Evolutionary conservation across 352 stramenopile genomes (phyloP).

Genomic region (Blastocystis sp.): DNA sequence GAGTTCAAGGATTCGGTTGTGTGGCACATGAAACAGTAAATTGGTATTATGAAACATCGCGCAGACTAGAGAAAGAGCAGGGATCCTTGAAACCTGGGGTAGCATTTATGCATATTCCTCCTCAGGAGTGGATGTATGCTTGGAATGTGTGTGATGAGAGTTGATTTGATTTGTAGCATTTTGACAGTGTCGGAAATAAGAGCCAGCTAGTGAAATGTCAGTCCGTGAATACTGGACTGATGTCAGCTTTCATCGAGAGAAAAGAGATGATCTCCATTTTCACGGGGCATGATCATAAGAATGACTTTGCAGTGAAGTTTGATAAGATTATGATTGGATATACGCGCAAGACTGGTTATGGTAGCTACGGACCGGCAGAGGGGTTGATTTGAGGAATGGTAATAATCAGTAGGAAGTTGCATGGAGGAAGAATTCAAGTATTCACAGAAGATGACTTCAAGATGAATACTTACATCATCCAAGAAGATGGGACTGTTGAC

Average conservation of each 20-base stretch:
- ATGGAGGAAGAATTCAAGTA: neutral
- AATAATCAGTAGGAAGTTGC: neutral
- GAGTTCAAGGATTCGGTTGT: conserved; percentile 32
- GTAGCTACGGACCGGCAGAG: conserved; percentile 6
- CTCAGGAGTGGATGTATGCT: conserved; percentile 39
- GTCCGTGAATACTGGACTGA: conserved; percentile 18
- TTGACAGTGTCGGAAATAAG: neutral
- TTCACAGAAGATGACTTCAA: neutral
- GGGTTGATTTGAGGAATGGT: neutral
- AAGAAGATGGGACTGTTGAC: neutral
- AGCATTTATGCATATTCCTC: conserved; percentile 54
- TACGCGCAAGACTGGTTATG: conserved; percentile 16
- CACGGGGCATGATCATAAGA: neutral
- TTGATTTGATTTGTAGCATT: neutral
- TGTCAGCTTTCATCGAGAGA: neutral
- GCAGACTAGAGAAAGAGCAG: conserved; percentile 10
- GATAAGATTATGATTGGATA: neutral
- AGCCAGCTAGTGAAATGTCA: neutral
- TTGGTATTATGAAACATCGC: conserved; percentile 17
- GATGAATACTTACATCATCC: conserved; percentile 8
- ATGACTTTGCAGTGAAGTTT: neutral
- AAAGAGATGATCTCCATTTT: neutral
- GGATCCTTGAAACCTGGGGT: neutral
- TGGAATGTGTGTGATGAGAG: neutral
- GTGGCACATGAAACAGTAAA: neutral